These are phyloP conservation scores for Gnaphalium uliginosum DNA, from an alignment of 129 eudicot genomes.

Conservation along the genomic window DNA sequence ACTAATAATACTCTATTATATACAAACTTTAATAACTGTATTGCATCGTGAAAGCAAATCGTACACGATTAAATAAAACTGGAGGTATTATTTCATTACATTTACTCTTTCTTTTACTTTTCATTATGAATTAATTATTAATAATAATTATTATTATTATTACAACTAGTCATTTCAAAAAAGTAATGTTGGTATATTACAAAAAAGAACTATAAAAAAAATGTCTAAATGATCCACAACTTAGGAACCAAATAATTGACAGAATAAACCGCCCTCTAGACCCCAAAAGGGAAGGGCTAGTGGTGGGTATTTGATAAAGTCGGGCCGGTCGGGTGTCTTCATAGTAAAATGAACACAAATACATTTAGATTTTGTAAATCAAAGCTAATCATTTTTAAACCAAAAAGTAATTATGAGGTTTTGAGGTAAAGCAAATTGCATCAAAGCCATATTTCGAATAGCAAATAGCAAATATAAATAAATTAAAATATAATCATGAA, in stretches of 20 bases:
- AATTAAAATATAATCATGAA: conserved; percentile 3
- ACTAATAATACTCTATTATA: too few relatives aligned
- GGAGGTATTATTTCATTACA: background rate
- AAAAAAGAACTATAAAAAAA: background rate
- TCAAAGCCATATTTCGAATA: conserved; percentile 22
- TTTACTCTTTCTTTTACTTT: background rate
- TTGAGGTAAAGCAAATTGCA: conserved; percentile 9
- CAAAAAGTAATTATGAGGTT: background rate
- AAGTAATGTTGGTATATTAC: too few relatives aligned
- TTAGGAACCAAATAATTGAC: too few relatives aligned
- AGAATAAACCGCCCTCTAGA: too few relatives aligned
- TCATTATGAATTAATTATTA: too few relatives aligned
- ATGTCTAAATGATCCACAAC: background rate
- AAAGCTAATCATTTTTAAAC: background rate
- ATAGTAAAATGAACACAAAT: background rate
- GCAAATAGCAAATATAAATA: conserved; percentile 8
- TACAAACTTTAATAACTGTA: too few relatives aligned
- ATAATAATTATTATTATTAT: too few relatives aligned
- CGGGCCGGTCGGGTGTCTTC: too few relatives aligned
- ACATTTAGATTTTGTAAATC: too few relatives aligned
- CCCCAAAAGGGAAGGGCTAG: too few relatives aligned
- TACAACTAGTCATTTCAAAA: background rate
- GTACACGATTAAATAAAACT: background rate
- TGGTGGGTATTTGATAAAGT: too few relatives aligned
- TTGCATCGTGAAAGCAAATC: background rate